phyloP scores from a whole-genome alignment of 345 rosid species.

The Camelina sativa region DNA sequence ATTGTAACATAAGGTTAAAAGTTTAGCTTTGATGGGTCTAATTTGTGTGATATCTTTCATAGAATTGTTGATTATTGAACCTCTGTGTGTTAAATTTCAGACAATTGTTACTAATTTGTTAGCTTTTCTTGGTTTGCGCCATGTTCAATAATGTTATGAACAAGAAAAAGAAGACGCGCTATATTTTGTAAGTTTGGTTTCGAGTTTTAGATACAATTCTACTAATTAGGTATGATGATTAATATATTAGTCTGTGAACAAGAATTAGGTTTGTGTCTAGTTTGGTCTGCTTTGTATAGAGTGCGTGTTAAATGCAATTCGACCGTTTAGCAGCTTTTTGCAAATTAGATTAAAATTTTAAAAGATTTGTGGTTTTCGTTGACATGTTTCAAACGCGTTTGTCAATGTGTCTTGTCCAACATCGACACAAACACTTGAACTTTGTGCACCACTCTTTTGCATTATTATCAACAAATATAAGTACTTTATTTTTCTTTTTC shows the following conservation, averaged over 20 bases:
- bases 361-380: constrained; percentile 29
- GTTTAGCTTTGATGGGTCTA: not conserved
- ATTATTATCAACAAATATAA: constrained; percentile 3
- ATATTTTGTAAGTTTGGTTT: not conserved
- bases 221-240: not conserved
- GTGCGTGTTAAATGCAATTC: constrained; percentile 35
- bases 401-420: constrained; percentile 43
- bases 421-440: constrained; percentile 42
- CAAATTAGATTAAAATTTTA: constrained; percentile 8
- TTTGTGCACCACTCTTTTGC: constrained; percentile 43
- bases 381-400: constrained; percentile 40
- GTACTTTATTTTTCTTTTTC: not conserved
- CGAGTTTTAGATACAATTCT: not conserved
- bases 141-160: not conserved
- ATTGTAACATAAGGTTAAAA: constrained; percentile 2
- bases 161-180: not conserved
- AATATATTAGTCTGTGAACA: not conserved
- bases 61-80: not conserved
- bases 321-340: constrained; percentile 44
- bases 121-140: not conserved
- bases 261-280: constrained; percentile 13
- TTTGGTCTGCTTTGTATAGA: constrained; percentile 11
- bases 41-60: not conserved
- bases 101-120: not conserved
- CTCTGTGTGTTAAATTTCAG: not conserved